Conservation (phyloP, 257 asterid genomes). For the Paulownia fortunei region DNA sequence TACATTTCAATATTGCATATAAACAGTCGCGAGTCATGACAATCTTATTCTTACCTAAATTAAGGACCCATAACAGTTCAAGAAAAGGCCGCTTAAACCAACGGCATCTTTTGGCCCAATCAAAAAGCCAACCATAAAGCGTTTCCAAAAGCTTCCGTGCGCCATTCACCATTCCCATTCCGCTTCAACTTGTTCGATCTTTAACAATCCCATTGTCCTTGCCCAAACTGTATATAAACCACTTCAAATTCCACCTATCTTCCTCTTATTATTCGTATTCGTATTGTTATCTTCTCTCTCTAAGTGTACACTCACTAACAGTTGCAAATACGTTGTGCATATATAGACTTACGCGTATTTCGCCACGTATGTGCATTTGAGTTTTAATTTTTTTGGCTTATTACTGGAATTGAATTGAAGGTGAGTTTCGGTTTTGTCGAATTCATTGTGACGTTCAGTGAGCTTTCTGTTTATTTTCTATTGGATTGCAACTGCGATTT, state of each 20-base stretch:
- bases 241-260: constrained; percentile 15
- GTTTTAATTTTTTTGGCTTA: constrained; percentile 13
- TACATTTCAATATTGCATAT: neutral
- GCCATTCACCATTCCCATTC: constrained; percentile 26
- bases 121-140: constrained; percentile 44
- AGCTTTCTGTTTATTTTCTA: constrained; percentile 31
- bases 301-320: neutral
- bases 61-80: no score
- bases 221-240: constrained; percentile 57
- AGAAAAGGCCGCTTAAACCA: constrained; percentile 39
- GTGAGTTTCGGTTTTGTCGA: constrained; percentile 36
- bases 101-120: constrained; percentile 45
- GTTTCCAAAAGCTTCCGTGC: constrained; percentile 43
- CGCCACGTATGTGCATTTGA: neutral
- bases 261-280: neutral
- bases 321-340: neutral
- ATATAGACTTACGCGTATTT: neutral
- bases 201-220: constrained; percentile 28
- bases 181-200: constrained; percentile 25
- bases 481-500: constrained; percentile 35
- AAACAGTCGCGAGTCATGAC: neutral
- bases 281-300: constrained; percentile 16
- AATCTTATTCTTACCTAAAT: constrained; percentile 25
- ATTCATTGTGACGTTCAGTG: constrained; percentile 26
- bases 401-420: constrained; percentile 33